Evolutionary conservation across 1,139 yeast genomes (phyloP).

Genomic region (Debaryomyces psychrophilus): DNA sequence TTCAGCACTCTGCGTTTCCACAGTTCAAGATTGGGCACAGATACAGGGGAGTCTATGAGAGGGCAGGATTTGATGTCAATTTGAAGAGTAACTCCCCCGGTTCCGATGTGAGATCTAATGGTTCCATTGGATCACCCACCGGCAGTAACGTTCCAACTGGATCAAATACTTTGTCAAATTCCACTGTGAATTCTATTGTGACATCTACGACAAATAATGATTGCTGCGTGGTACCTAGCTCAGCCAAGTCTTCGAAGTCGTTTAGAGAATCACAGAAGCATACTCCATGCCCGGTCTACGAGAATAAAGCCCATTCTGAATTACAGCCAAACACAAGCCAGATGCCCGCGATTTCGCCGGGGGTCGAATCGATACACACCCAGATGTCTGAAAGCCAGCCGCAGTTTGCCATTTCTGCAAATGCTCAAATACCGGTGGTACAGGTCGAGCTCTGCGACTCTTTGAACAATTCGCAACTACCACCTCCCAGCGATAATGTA

Average conservation of each 20-base stretch:
- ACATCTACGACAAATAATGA: neutral
- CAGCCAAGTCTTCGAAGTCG: constrained; percentile 1
- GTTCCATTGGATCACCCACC: constrained; percentile 1
- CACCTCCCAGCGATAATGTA: constrained; percentile 3
- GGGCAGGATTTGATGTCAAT: constrained; percentile 67
- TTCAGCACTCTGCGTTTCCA: constrained; percentile 57
- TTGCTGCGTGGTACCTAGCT: neutral
- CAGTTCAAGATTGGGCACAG: constrained; percentile 57
- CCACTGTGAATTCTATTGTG: neutral
- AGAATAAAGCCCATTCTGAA: neutral
- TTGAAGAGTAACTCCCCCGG: constrained; percentile 16
- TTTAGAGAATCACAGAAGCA: constrained; percentile 5
- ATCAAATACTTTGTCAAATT: neutral
- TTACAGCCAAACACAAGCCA: constrained; percentile 1
- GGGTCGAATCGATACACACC: neutral
- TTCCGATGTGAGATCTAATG: constrained; percentile 6
- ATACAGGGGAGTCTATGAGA: constrained; percentile 62
- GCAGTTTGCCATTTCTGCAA: neutral
- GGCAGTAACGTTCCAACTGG: constrained; percentile 6
- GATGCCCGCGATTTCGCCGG: neutral
- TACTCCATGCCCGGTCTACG: constrained; percentile 5
- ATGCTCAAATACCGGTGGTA: neutral
- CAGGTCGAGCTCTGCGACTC: neutral
- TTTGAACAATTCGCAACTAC: neutral
- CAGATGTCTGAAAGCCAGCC: neutral